These are phyloP conservation scores for Diplotaxis tenuifolia DNA, from an alignment of 345 rosid genomes.

Conservation along the genomic window DNA sequence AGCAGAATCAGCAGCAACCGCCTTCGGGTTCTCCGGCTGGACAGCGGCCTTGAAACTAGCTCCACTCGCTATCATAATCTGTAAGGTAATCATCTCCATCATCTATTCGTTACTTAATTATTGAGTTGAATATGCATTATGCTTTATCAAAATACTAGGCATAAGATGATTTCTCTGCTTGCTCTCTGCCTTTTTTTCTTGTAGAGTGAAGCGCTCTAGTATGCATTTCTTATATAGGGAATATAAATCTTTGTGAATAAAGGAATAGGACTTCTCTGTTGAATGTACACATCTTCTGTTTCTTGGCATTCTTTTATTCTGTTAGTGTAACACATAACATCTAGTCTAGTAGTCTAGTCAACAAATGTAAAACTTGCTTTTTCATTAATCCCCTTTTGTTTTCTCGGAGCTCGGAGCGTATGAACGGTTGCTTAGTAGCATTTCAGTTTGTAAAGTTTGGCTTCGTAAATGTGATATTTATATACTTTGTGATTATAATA, in stretches of 20 bases:
- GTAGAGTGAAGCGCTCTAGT: neutral
- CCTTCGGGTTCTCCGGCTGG: slow-evolving; percentile 46
- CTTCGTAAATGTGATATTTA: neutral
- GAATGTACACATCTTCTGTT: too few species aligned
- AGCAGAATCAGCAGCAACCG: slow-evolving; percentile 62
- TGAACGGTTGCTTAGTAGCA: slow-evolving; percentile 17
- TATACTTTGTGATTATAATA: slow-evolving; percentile 4
- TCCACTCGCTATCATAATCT: slow-evolving; percentile 1
- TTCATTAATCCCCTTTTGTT: neutral
- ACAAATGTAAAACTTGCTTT: neutral
- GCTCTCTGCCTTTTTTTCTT: neutral
- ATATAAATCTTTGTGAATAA: too few species aligned
- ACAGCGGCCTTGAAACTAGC: slow-evolving; percentile 41
- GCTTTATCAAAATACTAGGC: neutral
- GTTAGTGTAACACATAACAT: neutral
- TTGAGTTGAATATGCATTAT: slow-evolving; percentile 13
- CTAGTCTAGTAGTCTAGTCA: neutral
- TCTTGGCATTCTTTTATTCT: too few species aligned
- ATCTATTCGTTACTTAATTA: neutral
- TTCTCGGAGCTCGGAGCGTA: slow-evolving; percentile 2
- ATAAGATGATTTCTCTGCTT: neutral
- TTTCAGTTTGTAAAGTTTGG: slow-evolving; percentile 14
- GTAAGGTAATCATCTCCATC: slow-evolving; percentile 23
- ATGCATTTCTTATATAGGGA: too few species aligned
- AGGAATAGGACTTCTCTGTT: neutral